These are phyloP conservation scores for Marasmius oreades DNA, from an alignment of 1,284 basidiomycete species.

Conservation along the genomic window DNA sequence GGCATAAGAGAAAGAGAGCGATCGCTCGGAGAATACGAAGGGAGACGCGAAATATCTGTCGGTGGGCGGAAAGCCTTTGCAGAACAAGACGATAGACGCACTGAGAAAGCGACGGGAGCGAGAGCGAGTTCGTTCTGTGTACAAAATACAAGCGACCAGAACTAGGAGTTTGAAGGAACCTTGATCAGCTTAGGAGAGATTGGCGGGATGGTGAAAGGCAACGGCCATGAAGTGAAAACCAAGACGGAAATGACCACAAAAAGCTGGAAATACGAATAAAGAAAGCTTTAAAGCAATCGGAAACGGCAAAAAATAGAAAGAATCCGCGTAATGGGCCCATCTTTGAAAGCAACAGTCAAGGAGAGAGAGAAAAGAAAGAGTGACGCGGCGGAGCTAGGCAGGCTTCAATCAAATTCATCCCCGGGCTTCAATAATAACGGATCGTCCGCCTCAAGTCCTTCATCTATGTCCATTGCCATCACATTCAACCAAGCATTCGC, in stretches of 20 bases:
- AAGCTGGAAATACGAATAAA: not conserved
- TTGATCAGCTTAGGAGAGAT: too few species aligned
- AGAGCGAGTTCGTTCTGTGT: too few species aligned
- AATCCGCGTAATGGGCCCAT: not conserved
- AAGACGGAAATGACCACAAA: not conserved
- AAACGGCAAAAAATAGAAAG: not conserved
- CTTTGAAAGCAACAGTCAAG: not conserved
- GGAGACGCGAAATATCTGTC: too few species aligned
- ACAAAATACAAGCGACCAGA: too few species aligned
- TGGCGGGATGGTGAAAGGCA: not conserved
- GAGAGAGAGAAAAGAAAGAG: not conserved
- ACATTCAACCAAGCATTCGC: conserved; percentile 4
- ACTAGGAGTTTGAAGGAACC: too few species aligned
- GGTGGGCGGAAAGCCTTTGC: too few species aligned
- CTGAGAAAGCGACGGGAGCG: too few species aligned
- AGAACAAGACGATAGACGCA: too few species aligned
- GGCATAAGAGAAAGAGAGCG: too few species aligned
- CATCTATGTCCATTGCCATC: not conserved
- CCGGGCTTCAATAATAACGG: conserved; percentile 12
- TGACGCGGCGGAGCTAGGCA: not conserved
- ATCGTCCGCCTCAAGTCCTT: conserved; percentile 11
- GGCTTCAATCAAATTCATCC: not conserved
- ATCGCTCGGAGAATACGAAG: too few species aligned
- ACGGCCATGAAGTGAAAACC: not conserved
- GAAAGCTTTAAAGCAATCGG: not conserved